These are phyloP conservation scores for Rhizopus sp. DNA, from an alignment of 371 early-diverging fungal genomes.

Conservation along the genomic window DNA sequence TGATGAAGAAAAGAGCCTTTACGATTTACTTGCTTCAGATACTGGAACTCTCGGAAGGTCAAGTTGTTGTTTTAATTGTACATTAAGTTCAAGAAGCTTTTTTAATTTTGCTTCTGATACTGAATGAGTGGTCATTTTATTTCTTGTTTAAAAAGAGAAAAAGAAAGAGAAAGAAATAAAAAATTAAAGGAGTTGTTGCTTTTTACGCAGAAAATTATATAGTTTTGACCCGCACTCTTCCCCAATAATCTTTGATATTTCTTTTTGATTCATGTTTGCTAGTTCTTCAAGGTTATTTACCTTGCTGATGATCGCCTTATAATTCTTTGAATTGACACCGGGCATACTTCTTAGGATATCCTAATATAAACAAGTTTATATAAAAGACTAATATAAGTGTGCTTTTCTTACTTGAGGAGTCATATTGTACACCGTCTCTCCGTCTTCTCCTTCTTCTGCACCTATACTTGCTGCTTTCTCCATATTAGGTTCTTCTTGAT, in stretches of 20 bases:
- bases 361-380: constrained; percentile 26
- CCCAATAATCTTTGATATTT: constrained; percentile 58
- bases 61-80: constrained; percentile 74
- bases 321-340: constrained; percentile 80
- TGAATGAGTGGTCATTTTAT: neutral
- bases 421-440: constrained; percentile 66
- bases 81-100: constrained; percentile 74
- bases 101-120: constrained; percentile 73
- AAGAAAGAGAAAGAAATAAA: neutral
- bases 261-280: constrained; percentile 44
- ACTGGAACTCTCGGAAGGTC: constrained; percentile 80
- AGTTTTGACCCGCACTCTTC: constrained; percentile 53
- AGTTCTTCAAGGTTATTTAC: constrained; percentile 68
- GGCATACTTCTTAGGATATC: constrained; percentile 84
- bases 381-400: neutral
- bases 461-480: constrained; percentile 73
- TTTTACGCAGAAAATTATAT: constrained; percentile 56
- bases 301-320: constrained; percentile 68
- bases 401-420: constrained; percentile 62
- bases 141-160: neutral
- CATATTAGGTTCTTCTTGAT: constrained; percentile 73
- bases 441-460: constrained; percentile 63
- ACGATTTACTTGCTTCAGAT: constrained; percentile 65
- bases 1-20: neutral
- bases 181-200: constrained; percentile 4